Percentiles rank a stretch among this genome's conserved stretches.
Conservation (phyloP, 495 filamentous ascomycete genomes). For the Xylaria castorea region DNA sequence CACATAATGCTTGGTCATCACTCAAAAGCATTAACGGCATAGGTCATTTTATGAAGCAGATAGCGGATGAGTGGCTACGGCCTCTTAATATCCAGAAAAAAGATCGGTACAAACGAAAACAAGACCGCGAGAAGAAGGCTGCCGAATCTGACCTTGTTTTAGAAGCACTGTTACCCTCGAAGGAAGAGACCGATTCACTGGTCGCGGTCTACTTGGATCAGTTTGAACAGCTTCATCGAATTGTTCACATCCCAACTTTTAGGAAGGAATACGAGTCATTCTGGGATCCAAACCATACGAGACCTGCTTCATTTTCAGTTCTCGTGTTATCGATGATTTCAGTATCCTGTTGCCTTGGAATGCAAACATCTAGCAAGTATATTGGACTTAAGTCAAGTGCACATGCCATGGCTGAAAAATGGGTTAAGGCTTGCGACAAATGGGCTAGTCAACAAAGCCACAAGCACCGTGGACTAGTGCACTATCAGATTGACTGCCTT, state of each 20-base stretch:
- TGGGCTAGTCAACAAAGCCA: constrained; percentile 41
- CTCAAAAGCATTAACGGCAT: constrained; percentile 51
- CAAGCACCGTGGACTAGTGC: constrained; percentile 44
- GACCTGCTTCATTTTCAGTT: constrained; percentile 54
- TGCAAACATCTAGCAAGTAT: constrained; percentile 44
- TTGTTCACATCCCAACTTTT: constrained; percentile 65
- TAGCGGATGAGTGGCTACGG: constrained; percentile 44
- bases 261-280: constrained; percentile 48
- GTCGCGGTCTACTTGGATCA: constrained; percentile 55
- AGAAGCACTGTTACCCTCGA: constrained; percentile 53
- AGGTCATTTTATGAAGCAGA: constrained; percentile 43
- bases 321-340: constrained; percentile 47
- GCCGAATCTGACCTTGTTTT: constrained; percentile 33
- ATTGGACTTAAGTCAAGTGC: constrained; percentile 43
- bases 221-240: constrained; percentile 56
- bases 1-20: constrained; percentile 53
- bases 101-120: constrained; percentile 36
- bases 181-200: constrained; percentile 54
- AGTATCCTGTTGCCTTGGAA: constrained; percentile 69
- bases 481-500: constrained; percentile 44
- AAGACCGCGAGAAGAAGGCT: constrained; percentile 47
- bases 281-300: constrained; percentile 47
- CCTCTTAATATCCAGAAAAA: constrained; percentile 46
- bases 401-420: constrained; percentile 39
- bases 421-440: constrained; percentile 41